Percentiles rank a stretch among this genome's conserved stretches.
These are phyloP conservation scores for Moniliophthora roreri DNA, from an alignment of 1,284 basidiomycete species.

Conservation along the genomic window DNA sequence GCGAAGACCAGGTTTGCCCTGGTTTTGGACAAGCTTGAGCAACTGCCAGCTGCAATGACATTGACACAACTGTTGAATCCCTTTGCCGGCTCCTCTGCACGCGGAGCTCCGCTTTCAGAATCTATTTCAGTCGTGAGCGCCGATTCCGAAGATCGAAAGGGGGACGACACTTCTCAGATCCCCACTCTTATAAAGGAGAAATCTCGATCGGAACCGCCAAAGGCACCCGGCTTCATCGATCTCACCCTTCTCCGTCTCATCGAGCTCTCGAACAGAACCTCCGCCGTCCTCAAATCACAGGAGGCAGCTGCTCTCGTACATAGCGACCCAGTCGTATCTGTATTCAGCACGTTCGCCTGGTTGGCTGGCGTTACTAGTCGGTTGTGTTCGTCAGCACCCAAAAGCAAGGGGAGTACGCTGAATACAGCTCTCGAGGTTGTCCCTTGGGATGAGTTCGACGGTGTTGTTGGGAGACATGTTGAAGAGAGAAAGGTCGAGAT, in stretches of 20 bases:
- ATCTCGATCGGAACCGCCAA: slow-evolving; percentile 10
- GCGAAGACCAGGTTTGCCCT: slow-evolving; percentile 68
- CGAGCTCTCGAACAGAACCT: slow-evolving; percentile 86
- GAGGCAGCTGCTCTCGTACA: slow-evolving; percentile 69
- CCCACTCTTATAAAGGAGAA: slow-evolving; percentile 3
- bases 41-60: slow-evolving; percentile 73
- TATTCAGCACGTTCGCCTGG: slow-evolving; percentile 81
- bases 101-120: slow-evolving; percentile 16
- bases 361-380: slow-evolving; percentile 5
- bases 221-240: slow-evolving; percentile 6
- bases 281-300: slow-evolving; percentile 81
- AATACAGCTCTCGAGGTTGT: slow-evolving; percentile 72
- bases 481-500: slow-evolving; percentile 59
- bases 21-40: slow-evolving; percentile 85
- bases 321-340: slow-evolving; percentile 78
- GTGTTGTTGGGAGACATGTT: slow-evolving; percentile 70
- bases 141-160: slow-evolving; percentile 5
- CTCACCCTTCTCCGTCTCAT: slow-evolving; percentile 84
- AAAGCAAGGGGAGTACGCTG: slow-evolving; percentile 30
- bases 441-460: slow-evolving; percentile 67
- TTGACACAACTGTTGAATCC: slow-evolving; percentile 59
- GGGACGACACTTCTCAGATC: slow-evolving; percentile 2
- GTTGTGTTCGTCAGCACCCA: not conserved
- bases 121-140: not conserved
- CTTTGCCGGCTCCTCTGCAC: slow-evolving; percentile 13